Evolutionary conservation across 306 rosid genomes (phyloP), one percentile per base, ranked within the genome.

Genomic region (Coriaria nepalensis): DNA sequence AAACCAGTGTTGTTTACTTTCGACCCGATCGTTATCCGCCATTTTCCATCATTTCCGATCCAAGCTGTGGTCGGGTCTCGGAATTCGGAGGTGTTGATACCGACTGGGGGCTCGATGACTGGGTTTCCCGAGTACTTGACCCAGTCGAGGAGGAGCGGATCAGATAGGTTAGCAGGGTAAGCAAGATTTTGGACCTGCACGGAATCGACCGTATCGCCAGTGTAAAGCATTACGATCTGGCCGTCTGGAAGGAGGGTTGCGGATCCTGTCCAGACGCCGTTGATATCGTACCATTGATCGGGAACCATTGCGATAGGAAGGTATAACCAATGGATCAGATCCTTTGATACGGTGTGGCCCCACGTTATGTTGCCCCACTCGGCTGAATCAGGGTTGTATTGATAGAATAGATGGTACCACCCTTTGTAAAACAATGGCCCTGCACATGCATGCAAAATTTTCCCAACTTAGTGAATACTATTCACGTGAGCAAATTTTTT

Each of bases 251-350:
- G 64, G 4, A 75, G 5, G 0, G 92, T 87, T 13, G 96, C 83
- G 0, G 96, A 82, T 0, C 96, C 96, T 1, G 87, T 79, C 96
- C 96, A 87, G 0, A 74, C 96, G 2, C 94, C 94, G 5, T 79
- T 82, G 7, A 54, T 34, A 41, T 87, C 96, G 13, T 35, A 82
- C 66, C 81, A 63, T 0, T 5, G 59, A 43, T 82, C 84, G 4
- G 86, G 80, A 8, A 68, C 53, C 73, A 87, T 66, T 5, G 96
- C 92, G 0, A 72, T 8, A 0, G 94, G 94, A 9, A 87, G 94
- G 56, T 87, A 73, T 37, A 77, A 56, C 96, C 96, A 87, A 41
- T 82, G 96, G 56, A 87, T 77, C 15, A 87, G 39, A 69, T 87
- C 96, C 37, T 34, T 59, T 0, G 96, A 87, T 0, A 87, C 73